Evolutionary conservation across 306 rosid species (phyloP).

Genomic region (Oxytropis ochrocephala): DNA sequence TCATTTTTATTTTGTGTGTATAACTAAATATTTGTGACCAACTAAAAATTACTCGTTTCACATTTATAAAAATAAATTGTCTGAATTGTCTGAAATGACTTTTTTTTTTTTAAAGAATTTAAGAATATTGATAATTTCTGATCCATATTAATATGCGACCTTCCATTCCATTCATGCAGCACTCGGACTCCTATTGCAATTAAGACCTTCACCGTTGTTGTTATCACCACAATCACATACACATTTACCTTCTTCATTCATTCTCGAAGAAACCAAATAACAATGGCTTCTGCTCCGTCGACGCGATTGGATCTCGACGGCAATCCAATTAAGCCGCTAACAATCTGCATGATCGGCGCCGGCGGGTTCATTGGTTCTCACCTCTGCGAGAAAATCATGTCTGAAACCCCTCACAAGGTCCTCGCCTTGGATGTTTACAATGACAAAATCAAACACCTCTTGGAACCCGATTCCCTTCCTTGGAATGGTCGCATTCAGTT

Average conservation of each 20-base stretch:
- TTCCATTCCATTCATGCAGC: background rate
- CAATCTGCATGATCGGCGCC: constrained; percentile 97
- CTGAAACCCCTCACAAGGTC: constrained; percentile 75
- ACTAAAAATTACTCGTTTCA: too few relatives aligned
- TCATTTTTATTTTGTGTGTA: too few relatives aligned
- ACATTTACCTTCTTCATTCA: background rate
- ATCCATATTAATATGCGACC: background rate
- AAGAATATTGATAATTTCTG: too few relatives aligned
- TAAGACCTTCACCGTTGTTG: background rate
- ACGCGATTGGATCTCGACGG: constrained; percentile 83
- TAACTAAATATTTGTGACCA: too few relatives aligned
- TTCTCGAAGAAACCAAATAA: background rate
- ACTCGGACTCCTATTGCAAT: background rate
- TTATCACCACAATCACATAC: background rate
- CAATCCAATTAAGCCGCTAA: constrained; percentile 58
- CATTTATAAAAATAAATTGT: too few relatives aligned
- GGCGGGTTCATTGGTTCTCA: constrained; percentile 99
- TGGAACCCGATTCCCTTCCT: constrained; percentile 63
- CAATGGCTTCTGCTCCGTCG: constrained; percentile 42
- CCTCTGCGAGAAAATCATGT: constrained; percentile 86
- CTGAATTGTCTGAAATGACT: too few relatives aligned
- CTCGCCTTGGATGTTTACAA: constrained; percentile 81
- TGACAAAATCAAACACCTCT: constrained; percentile 89
- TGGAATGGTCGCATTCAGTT: constrained; percentile 84
- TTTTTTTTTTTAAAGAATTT: too few relatives aligned